phyloP scores from a whole-genome alignment of 2,329 filamentous ascomycete species.

The Byssochlamys sp. region DNA sequence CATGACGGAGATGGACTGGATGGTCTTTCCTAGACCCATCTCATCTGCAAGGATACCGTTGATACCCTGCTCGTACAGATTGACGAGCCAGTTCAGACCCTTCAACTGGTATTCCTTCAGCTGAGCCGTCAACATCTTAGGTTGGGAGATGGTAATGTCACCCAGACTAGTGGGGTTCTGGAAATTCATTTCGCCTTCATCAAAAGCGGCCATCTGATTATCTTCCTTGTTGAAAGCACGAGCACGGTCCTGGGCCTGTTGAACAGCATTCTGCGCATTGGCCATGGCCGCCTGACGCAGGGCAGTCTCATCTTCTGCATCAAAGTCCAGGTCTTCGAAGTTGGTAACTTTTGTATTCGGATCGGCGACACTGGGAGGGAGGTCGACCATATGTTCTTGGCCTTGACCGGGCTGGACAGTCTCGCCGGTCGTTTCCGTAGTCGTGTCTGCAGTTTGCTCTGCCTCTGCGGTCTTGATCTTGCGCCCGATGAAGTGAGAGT shows the following conservation, averaged over 20 bases:
- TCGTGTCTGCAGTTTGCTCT: constrained; percentile 77
- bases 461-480: constrained; percentile 98
- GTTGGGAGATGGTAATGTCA: constrained; percentile 87
- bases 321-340: constrained; percentile 90
- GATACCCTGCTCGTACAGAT: constrained; percentile 98
- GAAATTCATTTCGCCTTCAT: constrained; percentile 98
- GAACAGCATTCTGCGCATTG: constrained; percentile 90
- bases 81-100: constrained; percentile 97
- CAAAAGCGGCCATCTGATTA: constrained; percentile 60
- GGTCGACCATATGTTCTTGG: constrained; percentile 35
- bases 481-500: constrained; percentile 98
- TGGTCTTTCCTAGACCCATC: constrained; percentile 98
- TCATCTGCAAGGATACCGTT: constrained; percentile 97
- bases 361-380: constrained; percentile 40
- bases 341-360: constrained; percentile 69
- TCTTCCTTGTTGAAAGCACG: constrained; percentile 77
- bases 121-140: constrained; percentile 82
- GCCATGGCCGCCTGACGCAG: constrained; percentile 79
- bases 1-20: constrained; percentile 99
- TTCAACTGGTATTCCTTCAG: constrained; percentile 98
- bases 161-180: constrained; percentile 94
- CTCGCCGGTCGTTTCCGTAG: constrained; percentile 50
- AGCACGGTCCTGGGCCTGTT: constrained; percentile 86
- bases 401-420: constrained; percentile 22
- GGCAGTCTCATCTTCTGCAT: constrained; percentile 79